phyloP scores from a whole-genome alignment of 805 yeast genomes.

The Phaffomyces thermotolerans region DNA sequence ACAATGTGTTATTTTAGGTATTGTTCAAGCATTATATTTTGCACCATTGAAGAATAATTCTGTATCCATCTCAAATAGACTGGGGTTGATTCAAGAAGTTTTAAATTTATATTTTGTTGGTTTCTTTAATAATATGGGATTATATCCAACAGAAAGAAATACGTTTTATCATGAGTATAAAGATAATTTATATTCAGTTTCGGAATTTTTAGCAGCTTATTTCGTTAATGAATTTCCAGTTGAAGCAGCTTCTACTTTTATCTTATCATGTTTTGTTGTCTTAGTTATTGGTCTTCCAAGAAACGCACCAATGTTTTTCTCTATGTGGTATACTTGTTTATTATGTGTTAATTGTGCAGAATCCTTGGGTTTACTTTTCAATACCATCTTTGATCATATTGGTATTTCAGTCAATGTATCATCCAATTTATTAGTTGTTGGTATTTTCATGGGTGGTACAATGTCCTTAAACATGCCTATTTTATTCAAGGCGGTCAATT shows the following conservation, averaged over 20 bases:
- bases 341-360: constrained; percentile 69
- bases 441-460: constrained; percentile 75
- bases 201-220: constrained; percentile 57
- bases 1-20: constrained; percentile 58
- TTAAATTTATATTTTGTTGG: constrained; percentile 72
- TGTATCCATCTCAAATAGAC: constrained; percentile 53
- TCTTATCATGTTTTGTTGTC: constrained; percentile 57
- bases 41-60: constrained; percentile 44
- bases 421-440: constrained; percentile 54
- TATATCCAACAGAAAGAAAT: constrained; percentile 67
- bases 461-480: constrained; percentile 69
- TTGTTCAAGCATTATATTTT: constrained; percentile 61
- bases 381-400: constrained; percentile 59
- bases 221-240: constrained; percentile 59
- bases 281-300: constrained; percentile 68
- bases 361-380: constrained; percentile 69
- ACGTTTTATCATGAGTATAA: constrained; percentile 72
- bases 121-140: constrained; percentile 66
- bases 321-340: constrained; percentile 46
- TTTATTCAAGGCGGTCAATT: constrained; percentile 61
- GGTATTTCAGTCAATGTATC: constrained; percentile 73
- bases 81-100: constrained; percentile 72
- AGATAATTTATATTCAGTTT: constrained; percentile 62
- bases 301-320: constrained; percentile 56
- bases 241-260: constrained; percentile 49